These are phyloP conservation scores for Linnemannia schmuckeri DNA, from an alignment of 192 early-diverging fungal genomes.

Conservation along the genomic window DNA sequence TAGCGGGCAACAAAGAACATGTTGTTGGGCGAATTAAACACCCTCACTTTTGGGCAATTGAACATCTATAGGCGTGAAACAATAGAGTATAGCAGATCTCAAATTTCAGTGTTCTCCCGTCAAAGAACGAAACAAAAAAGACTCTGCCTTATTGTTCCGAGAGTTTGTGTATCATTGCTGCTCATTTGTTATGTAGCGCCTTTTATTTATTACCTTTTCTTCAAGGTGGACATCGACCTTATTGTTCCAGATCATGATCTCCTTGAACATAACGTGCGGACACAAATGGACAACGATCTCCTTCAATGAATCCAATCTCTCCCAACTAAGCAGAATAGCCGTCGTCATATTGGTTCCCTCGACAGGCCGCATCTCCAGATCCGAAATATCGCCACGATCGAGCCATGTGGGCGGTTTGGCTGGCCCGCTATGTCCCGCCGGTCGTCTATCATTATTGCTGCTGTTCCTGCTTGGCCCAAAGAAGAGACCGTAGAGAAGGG, in stretches of 20 bases:
- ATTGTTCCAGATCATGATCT: slow-evolving; percentile 70
- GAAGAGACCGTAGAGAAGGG: slow-evolving; percentile 24
- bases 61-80: slow-evolving; percentile 54
- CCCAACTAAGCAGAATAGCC: slow-evolving; percentile 57
- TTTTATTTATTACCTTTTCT: slow-evolving; percentile 49
- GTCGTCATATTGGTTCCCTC: slow-evolving; percentile 63
- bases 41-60: slow-evolving; percentile 59
- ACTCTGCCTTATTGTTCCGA: not conserved
- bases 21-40: slow-evolving; percentile 63
- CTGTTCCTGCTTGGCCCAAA: slow-evolving; percentile 21
- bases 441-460: not conserved
- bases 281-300: slow-evolving; percentile 65
- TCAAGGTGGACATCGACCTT: slow-evolving; percentile 60
- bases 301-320: slow-evolving; percentile 57
- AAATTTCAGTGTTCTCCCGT: not conserved
- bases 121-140: not conserved
- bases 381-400: slow-evolving; percentile 48
- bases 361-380: slow-evolving; percentile 58
- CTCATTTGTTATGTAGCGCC: too few relatives aligned
- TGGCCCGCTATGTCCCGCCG: not conserved
- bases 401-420: slow-evolving; percentile 27
- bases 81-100: too few relatives aligned
- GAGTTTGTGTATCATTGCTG: not conserved
- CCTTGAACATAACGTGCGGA: slow-evolving; percentile 68
- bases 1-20: slow-evolving; percentile 68